Evolutionary conservation across 2,329 filamentous ascomycete genomes (phyloP).

Genomic region (Xylariaceae sp.): DNA sequence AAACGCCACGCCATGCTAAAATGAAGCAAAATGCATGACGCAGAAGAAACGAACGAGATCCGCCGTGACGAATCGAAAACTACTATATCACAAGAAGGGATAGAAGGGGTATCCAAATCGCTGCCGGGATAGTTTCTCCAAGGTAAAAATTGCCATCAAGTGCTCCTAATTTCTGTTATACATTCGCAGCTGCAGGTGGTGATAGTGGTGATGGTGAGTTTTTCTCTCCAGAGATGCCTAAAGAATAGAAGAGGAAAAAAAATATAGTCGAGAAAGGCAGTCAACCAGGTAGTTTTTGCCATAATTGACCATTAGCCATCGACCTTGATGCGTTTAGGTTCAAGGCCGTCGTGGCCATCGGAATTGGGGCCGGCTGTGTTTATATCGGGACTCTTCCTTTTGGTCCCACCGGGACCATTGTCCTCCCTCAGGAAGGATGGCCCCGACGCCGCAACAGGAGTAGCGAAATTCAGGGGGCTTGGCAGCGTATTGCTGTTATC

Average conservation of each 20-base stretch:
- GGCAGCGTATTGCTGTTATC: constrained; percentile 84
- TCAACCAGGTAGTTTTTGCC: background rate
- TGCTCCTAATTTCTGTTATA: constrained; percentile 31
- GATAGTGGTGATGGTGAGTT: constrained; percentile 6
- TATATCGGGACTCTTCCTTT: constrained; percentile 63
- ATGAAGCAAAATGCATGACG: constrained; percentile 34
- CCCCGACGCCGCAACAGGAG: constrained; percentile 69
- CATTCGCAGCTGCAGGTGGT: constrained; percentile 26
- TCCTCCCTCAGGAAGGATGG: constrained; percentile 69
- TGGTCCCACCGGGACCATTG: constrained; percentile 44
- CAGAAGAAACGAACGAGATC: constrained; percentile 27
- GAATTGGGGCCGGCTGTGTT: constrained; percentile 47
- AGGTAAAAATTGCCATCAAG: constrained; percentile 19
- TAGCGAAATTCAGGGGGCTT: constrained; percentile 91
- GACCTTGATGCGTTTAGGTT: constrained; percentile 60
- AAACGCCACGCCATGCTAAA: constrained; percentile 40
- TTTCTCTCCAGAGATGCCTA: constrained; percentile 3
- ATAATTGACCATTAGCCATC: constrained; percentile 45
- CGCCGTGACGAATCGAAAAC: constrained; percentile 28
- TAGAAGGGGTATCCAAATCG: constrained; percentile 29
- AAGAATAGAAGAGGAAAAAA: constrained; percentile 16
- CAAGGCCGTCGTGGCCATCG: constrained; percentile 52
- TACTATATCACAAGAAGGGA: constrained; percentile 32
- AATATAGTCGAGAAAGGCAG: constrained; percentile 5
- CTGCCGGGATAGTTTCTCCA: constrained; percentile 15